phyloP scores from a whole-genome alignment of 2,329 filamentous ascomycete genomes.

The Alternaria postmessia region DNA sequence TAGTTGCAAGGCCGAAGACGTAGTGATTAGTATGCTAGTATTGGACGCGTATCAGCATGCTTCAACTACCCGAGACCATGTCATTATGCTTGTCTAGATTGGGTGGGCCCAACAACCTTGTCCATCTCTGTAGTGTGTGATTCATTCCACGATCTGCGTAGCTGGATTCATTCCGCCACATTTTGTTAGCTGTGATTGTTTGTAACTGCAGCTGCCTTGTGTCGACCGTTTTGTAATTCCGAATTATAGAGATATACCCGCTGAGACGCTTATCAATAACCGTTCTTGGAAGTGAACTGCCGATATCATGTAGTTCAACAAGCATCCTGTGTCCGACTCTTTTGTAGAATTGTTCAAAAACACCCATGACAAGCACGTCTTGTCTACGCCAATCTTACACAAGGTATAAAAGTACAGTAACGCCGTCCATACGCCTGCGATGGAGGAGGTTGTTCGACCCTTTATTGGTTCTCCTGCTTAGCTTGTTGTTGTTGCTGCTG shows the following conservation, averaged over 20 bases:
- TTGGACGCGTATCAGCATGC: neutral
- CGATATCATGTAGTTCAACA: neutral
- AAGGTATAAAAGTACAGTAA: conserved; percentile 12
- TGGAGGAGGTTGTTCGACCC: neutral
- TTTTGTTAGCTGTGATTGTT: neutral
- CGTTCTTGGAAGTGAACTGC: neutral
- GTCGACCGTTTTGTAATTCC: neutral
- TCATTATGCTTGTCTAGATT: neutral
- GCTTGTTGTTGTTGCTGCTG: conserved; percentile 17
- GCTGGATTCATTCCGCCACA: neutral
- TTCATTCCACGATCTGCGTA: neutral
- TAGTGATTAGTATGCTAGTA: neutral
- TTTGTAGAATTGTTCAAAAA: neutral
- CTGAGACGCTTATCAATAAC: neutral
- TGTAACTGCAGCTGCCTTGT: neutral
- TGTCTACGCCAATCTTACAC: conserved; percentile 2
- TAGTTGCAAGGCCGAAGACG: neutral
- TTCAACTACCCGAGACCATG: neutral
- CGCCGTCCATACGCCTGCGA: conserved; percentile 16
- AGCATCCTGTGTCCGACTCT: neutral
- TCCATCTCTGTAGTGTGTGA: neutral
- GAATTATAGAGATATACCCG: neutral
- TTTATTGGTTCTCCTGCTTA: conserved; percentile 8
- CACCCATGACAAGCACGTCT: conserved; percentile 1
- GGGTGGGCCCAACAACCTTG: neutral